Base-by-base conservation (phyloP, 2,329 filamentous ascomycete genomes). In the Colletotrichum nymphaeae region DNA sequence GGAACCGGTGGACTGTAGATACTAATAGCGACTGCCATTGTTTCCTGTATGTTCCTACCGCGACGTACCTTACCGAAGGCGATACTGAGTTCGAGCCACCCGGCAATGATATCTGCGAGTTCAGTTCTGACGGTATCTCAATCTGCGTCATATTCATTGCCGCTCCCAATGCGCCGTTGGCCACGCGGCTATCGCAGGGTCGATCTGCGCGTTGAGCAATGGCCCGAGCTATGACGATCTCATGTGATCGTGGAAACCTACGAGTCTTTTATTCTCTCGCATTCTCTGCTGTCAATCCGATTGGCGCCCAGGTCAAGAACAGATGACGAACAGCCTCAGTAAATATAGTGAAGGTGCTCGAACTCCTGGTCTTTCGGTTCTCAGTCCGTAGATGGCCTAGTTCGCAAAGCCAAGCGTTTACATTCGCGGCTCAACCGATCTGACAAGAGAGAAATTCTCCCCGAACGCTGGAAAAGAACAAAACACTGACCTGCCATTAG, bases 1-100 rank as follows among this genome's bases (percentile, higher is more conserved):
- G 65, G 62, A 55, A 22, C 22, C 49, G 53, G 62, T 55, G 28
- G 30, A 22, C 16, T 64, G 19, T 55, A 64, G 30, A 64, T 64
- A 55, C 3, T 28, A 64, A 64, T 64, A 55, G 46, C 49, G 62
- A 55, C 62, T 26, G 26, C 42, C 42, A 49, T 49, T 49, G 42
- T 22, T 49, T 49, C 42, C 42, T 49, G 42, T 2, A 49, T 49
- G 42, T 22, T 49, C 37, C 16, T 3, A 19, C 37, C 37, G 5
- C 37, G 37, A 42, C 14, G 1, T 42, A 42, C 14, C 37, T 42
- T 19, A 19, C 6, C 16, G 5, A 19, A 19, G 37, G 8, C 42
- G 19, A 22, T 3, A 9, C 7, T 22, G 19, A 49, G 8, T 5
- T 49, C 42, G 42, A 49, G 7, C n/a, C 8, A 4, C 42, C 19